Evolutionary conservation across 2,329 filamentous ascomycete species (phyloP), one percentile per base, ranked within the genome.

Genomic region (Leptographium galeiforme): DNA sequence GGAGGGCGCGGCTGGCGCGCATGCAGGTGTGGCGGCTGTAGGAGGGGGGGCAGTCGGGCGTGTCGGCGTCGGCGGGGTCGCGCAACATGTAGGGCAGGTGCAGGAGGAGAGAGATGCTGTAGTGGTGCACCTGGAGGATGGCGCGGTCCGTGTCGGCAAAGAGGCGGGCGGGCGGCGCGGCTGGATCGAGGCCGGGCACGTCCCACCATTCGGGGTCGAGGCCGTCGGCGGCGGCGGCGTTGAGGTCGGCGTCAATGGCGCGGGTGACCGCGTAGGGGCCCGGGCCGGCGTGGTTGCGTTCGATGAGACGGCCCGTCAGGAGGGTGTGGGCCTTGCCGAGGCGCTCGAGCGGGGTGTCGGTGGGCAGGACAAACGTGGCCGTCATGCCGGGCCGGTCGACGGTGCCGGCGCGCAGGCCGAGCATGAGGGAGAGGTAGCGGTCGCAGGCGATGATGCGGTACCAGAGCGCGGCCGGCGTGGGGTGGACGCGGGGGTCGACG

Each of bases 51-150:
- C 12, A 13, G 16, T 8, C 14, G 39, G 13, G 16, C 8, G 41
- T 12, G 41, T 25, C 14, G 38, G 11, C 3, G 30, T 33, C 48
- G 12, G 33, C 49, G 18, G 53, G 52, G 30, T 53, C 57, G 25
- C 57, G 57, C 12, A 79, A 67, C 63, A 80, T 73, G 56, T 75
- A 79, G 0, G 77, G 78, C 1, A 81, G 67, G 55, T 81, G 77
- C 0, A 80, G 68, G 10, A 76, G 68, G 38, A 75, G 70, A 8
- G 78, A 63, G 4, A 79, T 66, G 38, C 72, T 70, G 58, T 73
- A 72, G 56, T 79, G 73, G 2, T 70, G 67, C 47, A 79, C 67
- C 54, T 80, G 77, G 8, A 72, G 61, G 59, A 75, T 70, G 8
- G 73, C 57, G 6, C 67, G 65, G 6, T 62, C 55, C 38, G 67